Percentiles rank a stretch among this genome's conserved stretches.
phyloP scores from a whole-genome alignment of 768 basidiomycete species.

The Amanita subjunquillea region DNA sequence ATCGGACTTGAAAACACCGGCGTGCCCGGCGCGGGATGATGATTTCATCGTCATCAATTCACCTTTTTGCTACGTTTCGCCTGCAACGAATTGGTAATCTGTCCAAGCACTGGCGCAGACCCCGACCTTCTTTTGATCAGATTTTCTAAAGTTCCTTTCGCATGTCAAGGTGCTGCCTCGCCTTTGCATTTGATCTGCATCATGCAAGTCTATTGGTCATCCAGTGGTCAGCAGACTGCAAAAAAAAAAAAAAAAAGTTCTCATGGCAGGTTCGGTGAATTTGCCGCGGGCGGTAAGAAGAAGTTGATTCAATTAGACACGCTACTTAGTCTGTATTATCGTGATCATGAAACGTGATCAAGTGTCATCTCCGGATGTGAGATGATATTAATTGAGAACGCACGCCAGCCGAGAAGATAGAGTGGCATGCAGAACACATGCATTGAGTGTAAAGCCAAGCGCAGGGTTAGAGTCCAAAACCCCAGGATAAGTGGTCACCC shows the following conservation, averaged over 20 bases:
- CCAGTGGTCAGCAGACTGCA: background rate
- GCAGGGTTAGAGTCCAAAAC: background rate
- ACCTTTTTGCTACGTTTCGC: too few relatives aligned
- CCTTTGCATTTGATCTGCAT: background rate
- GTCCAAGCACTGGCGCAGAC: background rate
- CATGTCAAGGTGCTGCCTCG: background rate
- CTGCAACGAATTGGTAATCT: too few relatives aligned
- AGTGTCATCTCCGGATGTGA: background rate
- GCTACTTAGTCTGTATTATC: background rate
- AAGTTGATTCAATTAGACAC: background rate
- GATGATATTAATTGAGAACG: too few relatives aligned
- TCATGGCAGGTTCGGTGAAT: background rate
- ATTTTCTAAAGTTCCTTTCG: background rate
- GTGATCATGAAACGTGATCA: background rate
- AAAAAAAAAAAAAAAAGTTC: background rate
- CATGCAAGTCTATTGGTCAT: background rate
- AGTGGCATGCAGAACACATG: background rate
- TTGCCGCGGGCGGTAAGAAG: background rate
- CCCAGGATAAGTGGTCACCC: background rate
- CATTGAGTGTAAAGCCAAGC: background rate
- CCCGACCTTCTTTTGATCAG: background rate
- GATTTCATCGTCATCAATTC: too few relatives aligned
- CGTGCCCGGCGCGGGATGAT: background rate
- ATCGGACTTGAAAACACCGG: background rate
- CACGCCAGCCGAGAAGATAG: too few relatives aligned